Conservation (phyloP, 108 stramenopile species). For the Nitzschia inconspicua region DNA sequence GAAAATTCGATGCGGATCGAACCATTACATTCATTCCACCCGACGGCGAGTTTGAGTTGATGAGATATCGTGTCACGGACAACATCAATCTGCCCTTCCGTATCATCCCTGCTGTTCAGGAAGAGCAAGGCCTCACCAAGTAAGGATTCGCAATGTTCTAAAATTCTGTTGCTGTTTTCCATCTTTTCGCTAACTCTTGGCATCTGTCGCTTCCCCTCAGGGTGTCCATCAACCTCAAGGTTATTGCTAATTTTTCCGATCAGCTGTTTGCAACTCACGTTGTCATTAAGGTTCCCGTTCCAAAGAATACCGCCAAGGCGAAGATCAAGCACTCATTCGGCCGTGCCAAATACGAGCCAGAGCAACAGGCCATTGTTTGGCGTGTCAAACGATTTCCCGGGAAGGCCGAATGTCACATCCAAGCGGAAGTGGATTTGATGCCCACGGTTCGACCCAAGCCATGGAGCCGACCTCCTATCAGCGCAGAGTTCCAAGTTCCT, state of each 20-base stretch:
- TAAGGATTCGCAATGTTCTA: constrained; percentile 30
- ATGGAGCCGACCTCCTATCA: constrained; percentile 96
- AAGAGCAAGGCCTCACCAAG: constrained; percentile 88
- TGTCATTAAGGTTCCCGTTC: constrained; percentile 96
- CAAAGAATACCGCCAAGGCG: constrained; percentile 92
- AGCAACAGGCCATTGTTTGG: constrained; percentile 98
- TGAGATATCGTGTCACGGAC: constrained; percentile 97
- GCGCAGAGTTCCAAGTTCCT: constrained; percentile 96
- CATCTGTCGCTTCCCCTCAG: constrained; percentile 26
- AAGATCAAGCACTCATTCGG: constrained; percentile 91
- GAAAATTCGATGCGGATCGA: constrained; percentile 98
- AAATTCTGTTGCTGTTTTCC: neutral
- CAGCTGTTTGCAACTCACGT: constrained; percentile 93
- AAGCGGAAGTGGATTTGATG: constrained; percentile 94
- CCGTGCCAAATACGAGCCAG: constrained; percentile 97
- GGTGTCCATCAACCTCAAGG: constrained; percentile 92
- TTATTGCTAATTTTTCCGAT: constrained; percentile 91
- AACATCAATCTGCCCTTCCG: constrained; percentile 95
- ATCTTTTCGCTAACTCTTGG: neutral
- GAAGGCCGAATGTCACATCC: constrained; percentile 88
- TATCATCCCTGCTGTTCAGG: constrained; percentile 96
- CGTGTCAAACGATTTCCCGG: constrained; percentile 95
- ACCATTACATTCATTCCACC: constrained; percentile 99
- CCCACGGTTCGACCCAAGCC: constrained; percentile 92
- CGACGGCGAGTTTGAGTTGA: constrained; percentile 99